phyloP scores from a whole-genome alignment of 306 rosid genomes.

The Echinosophora koreensis region DNA sequence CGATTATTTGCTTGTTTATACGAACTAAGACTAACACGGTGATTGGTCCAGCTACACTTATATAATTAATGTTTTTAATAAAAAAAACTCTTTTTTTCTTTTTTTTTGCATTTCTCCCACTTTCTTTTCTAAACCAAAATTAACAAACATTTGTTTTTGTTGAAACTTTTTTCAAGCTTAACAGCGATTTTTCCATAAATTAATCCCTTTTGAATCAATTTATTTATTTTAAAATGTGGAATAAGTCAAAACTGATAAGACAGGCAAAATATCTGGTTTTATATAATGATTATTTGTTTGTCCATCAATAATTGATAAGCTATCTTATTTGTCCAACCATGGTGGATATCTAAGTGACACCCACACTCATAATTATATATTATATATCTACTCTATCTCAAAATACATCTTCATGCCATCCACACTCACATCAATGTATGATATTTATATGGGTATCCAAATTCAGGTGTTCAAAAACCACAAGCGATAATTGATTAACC shows the following conservation, averaged over 20 bases:
- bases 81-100: too few relatives aligned
- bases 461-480: too few relatives aligned
- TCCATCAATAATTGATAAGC: conserved; percentile 4
- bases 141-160: not conserved
- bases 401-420: too few relatives aligned
- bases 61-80: too few relatives aligned
- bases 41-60: not conserved
- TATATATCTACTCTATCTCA: too few relatives aligned
- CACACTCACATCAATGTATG: too few relatives aligned
- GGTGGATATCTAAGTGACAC: too few relatives aligned
- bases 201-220: not conserved
- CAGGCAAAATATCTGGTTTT: not conserved
- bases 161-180: not conserved
- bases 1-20: not conserved
- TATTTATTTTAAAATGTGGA: not conserved
- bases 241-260: not conserved
- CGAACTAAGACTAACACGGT: not conserved
- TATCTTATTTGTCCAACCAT: too few relatives aligned
- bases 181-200: not conserved
- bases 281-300: not conserved
- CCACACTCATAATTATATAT: too few relatives aligned
- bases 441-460: too few relatives aligned
- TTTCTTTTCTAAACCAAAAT: not conserved
- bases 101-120: too few relatives aligned
- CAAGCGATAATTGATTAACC: too few relatives aligned